phyloP scores from a whole-genome alignment of 768 basidiomycete species.

The Boletus huronensis region DNA sequence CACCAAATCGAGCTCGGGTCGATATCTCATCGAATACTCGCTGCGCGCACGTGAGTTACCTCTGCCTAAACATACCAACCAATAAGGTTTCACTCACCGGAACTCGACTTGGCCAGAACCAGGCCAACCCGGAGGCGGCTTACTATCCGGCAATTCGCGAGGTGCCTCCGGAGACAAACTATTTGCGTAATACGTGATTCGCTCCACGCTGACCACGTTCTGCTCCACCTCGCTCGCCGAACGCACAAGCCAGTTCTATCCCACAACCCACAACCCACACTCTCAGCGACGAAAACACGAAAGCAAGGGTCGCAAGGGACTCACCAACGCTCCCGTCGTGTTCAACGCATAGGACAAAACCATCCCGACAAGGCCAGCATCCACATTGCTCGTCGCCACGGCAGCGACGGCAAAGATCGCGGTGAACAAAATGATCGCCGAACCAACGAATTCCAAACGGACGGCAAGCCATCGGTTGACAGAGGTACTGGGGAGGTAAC shows the following conservation, averaged over 20 bases:
- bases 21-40: constrained; percentile 73
- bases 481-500: constrained; percentile 64
- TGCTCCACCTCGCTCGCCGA: constrained; percentile 87
- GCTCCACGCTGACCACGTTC: constrained; percentile 86
- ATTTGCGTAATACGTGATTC: constrained; percentile 74
- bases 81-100: constrained; percentile 39
- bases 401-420: constrained; percentile 65
- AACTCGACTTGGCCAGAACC: constrained; percentile 70
- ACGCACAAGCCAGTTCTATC: constrained; percentile 77
- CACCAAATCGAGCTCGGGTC: constrained; percentile 74
- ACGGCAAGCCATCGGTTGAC: constrained; percentile 85
- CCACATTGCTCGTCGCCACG: constrained; percentile 71
- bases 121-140: constrained; percentile 67
- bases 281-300: neutral
- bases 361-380: constrained; percentile 85
- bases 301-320: constrained; percentile 16
- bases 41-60: constrained; percentile 31
- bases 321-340: constrained; percentile 76
- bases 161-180: constrained; percentile 72
- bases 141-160: constrained; percentile 56
- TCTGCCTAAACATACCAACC: neutral
- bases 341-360: constrained; percentile 82
- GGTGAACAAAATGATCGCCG: constrained; percentile 72
- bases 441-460: constrained; percentile 80
- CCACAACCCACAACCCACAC: neutral